Percentiles rank a stretch among this genome's conserved stretches.
Conservation (phyloP, 805 yeast species). For the Jamesozyma gamospora region DNA sequence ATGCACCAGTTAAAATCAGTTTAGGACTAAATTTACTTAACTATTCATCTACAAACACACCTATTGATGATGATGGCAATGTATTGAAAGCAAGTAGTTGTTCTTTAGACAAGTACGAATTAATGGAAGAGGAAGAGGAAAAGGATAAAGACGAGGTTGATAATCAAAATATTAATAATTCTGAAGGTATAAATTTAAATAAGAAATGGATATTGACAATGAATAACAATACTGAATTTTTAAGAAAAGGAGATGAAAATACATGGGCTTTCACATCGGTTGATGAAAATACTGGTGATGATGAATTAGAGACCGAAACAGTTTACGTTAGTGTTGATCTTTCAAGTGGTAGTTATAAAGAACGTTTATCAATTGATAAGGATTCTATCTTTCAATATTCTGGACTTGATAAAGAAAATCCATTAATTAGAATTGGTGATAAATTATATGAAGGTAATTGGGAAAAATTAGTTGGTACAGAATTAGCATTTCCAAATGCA, state of each 20-base stretch:
- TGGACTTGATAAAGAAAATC: conserved; percentile 45
- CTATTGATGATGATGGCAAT: conserved; percentile 37
- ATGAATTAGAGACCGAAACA: conserved; percentile 31
- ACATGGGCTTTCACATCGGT: conserved; percentile 73
- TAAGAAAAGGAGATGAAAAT: conserved; percentile 80
- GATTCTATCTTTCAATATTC: conserved; percentile 41
- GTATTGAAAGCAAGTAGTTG: conserved; percentile 72
- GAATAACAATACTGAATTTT: conserved; percentile 68
- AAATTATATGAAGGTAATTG: conserved; percentile 64
- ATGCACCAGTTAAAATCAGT: conserved; percentile 89
- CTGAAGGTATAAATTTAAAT: conserved; percentile 6
- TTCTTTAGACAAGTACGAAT: conserved; percentile 57
- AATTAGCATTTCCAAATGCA: conserved; percentile 32
- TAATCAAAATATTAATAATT: background rate
- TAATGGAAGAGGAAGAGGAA: conserved; percentile 1
- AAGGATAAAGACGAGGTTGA: background rate
- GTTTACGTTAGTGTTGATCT: conserved; percentile 48
- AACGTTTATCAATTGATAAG: conserved; percentile 27
- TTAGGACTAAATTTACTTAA: conserved; percentile 69
- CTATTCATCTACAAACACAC: conserved; percentile 40
- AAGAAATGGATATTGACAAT: conserved; percentile 48
- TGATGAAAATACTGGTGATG: conserved; percentile 14
- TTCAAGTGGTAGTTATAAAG: conserved; percentile 31
- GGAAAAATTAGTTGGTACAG: conserved; percentile 75
- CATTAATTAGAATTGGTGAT: conserved; percentile 49